phyloP scores from a whole-genome alignment of 495 filamentous ascomycete species.

The Neurospora pannonica region DNA sequence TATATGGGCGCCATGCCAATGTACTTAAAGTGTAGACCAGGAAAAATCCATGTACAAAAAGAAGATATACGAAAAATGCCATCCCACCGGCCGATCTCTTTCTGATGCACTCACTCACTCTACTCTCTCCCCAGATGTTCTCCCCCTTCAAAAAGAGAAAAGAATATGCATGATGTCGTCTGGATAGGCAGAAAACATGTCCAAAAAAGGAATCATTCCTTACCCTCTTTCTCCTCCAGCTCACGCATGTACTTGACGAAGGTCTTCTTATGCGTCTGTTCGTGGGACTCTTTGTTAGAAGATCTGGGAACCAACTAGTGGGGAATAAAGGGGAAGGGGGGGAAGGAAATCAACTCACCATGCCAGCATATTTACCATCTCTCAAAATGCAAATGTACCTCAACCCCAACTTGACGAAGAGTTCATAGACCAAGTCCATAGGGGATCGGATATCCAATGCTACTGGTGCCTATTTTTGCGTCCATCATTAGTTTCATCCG shows the following conservation, averaged over 20 bases:
- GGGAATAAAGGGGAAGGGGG: not conserved
- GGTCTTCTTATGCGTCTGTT: conserved; percentile 78
- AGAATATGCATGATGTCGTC: not conserved
- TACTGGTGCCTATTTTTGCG: conserved; percentile 55
- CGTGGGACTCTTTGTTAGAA: conserved; percentile 14
- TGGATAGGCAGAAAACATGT: not conserved
- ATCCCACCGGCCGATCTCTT: not conserved
- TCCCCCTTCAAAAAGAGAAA: not conserved
- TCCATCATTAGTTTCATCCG: not conserved
- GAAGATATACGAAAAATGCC: not conserved
- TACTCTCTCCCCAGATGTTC: not conserved
- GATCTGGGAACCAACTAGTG: not conserved
- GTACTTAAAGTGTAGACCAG: not conserved
- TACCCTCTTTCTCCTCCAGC: conserved; percentile 50
- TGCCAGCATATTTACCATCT: conserved; percentile 76
- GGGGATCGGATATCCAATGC: conserved; percentile 81
- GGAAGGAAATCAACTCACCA: conserved; percentile 45
- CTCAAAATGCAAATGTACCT: conserved; percentile 84
- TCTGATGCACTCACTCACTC: not conserved
- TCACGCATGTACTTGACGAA: conserved; percentile 93
- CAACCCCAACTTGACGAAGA: conserved; percentile 88
- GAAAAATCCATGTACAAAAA: not conserved
- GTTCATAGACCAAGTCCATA: conserved; percentile 94
- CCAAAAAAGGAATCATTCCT: conserved; percentile 2
- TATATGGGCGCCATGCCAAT: not conserved